These are phyloP conservation scores for Syzygium malaccense DNA, from an alignment of 441 rosid species.

Conservation along the genomic window DNA sequence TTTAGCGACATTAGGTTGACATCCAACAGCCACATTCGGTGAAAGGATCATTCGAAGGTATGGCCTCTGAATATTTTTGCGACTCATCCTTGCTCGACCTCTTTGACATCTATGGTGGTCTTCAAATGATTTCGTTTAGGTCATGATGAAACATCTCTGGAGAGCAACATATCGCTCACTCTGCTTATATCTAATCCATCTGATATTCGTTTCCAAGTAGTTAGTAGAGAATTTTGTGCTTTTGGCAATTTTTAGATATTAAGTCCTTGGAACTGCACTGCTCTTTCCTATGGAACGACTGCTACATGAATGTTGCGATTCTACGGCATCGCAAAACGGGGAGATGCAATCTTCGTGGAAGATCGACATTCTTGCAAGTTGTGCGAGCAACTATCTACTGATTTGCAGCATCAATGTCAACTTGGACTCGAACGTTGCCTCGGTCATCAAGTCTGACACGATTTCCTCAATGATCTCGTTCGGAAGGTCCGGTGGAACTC, in stretches of 20 bases:
- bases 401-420: background rate
- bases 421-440: background rate
- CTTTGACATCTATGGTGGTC: background rate
- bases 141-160: background rate
- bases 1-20: too few relatives aligned
- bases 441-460: background rate
- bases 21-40: too few relatives aligned
- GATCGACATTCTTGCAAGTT: background rate
- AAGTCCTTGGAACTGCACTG: background rate
- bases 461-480: rapidly evolving
- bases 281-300: background rate
- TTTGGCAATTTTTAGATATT: background rate
- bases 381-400: background rate
- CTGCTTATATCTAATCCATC: background rate
- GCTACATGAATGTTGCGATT: background rate
- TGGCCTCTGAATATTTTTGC: too few relatives aligned
- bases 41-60: too few relatives aligned
- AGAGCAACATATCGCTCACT: background rate
- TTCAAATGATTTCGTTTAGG: background rate
- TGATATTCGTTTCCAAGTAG: background rate
- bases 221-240: background rate
- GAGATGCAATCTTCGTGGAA: background rate
- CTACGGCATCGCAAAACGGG: background rate
- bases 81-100: background rate
- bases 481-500: background rate